Conservation (phyloP, 73 alveolate genomes). For the Strombidium stylifer region DNA sequence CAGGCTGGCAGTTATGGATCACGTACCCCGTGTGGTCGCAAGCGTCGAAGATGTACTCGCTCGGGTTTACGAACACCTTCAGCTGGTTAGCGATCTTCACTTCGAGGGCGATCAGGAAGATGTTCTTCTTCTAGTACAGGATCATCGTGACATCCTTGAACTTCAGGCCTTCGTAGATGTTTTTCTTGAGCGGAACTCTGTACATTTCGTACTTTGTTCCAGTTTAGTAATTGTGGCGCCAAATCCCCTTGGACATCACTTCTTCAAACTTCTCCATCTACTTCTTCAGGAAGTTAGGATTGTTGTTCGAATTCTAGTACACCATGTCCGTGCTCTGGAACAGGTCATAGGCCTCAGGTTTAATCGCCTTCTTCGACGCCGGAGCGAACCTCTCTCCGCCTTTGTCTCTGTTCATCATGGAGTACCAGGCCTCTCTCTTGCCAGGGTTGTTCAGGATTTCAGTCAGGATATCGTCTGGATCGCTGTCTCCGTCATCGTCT, state of each 20-base stretch:
- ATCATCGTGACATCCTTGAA: constrained; percentile 59
- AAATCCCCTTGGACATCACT: constrained; percentile 5
- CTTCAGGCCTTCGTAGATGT: constrained; percentile 63
- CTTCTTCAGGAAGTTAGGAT: no score
- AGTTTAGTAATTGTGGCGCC: constrained; percentile 58
- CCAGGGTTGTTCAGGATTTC: no score
- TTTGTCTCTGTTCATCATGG: no score
- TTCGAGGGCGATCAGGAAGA: constrained; percentile 77
- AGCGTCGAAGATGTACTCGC: constrained; percentile 85
- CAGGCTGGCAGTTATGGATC: constrained; percentile 85
- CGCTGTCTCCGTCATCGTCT: constrained; percentile 38
- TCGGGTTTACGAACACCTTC: constrained; percentile 92
- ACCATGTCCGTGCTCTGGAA: no score
- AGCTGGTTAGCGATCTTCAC: constrained; percentile 76
- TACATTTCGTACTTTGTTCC: constrained; percentile 77
- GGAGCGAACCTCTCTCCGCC: no score
- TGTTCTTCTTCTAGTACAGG: constrained; percentile 65
- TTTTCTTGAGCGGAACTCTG: constrained; percentile 63
- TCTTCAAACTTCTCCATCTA: no score
- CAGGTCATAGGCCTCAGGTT: no score
- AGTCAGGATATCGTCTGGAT: constrained; percentile 27
- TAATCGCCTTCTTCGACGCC: no score
- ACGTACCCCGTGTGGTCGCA: constrained; percentile 90
- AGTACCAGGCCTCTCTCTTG: no score
- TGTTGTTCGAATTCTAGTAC: no score